These are phyloP conservation scores for Adansonia digitata DNA, from an alignment of 345 rosid genomes.

Conservation along the genomic window DNA sequence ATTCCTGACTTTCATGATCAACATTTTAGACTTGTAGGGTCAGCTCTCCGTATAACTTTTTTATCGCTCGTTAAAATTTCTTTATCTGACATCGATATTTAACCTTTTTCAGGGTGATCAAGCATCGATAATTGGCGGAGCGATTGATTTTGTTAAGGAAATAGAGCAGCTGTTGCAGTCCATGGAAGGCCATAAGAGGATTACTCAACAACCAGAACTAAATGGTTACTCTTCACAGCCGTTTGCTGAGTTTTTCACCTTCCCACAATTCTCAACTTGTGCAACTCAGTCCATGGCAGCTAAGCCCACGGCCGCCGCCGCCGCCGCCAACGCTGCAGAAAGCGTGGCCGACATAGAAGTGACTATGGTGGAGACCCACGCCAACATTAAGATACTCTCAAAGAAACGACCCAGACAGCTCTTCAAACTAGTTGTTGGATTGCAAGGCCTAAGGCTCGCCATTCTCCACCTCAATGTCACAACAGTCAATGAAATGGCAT, in stretches of 20 bases:
- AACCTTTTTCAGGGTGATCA: constrained; percentile 66
- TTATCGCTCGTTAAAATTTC: no score
- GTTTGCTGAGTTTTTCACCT: constrained; percentile 69
- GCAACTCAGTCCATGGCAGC: constrained; percentile 7
- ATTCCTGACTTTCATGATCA: not conserved
- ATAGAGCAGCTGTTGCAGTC: constrained; percentile 78
- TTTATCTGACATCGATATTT: not conserved
- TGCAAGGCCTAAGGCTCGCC: constrained; percentile 53
- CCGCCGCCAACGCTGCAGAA: not conserved
- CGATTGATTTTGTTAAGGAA: constrained; percentile 85
- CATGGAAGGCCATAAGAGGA: constrained; percentile 47
- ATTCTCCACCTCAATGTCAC: constrained; percentile 77
- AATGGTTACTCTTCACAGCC: constrained; percentile 22
- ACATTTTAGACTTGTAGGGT: not conserved
- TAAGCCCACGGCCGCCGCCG: constrained; percentile 12
- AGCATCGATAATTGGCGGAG: constrained; percentile 90
- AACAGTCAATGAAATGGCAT: constrained; percentile 37
- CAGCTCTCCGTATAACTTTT: not conserved
- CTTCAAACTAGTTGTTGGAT: constrained; percentile 45
- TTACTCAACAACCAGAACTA: constrained; percentile 5
- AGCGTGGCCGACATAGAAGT: constrained; percentile 64
- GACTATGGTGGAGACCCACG: constrained; percentile 82
- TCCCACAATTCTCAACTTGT: constrained; percentile 69
- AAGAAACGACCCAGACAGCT: constrained; percentile 71
- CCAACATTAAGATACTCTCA: constrained; percentile 60